A percentile compares a stretch with the other conserved stretches of the same genome.
phyloP scores from a whole-genome alignment of 2,329 filamentous ascomycete species.

The Fusarium cicatricum region DNA sequence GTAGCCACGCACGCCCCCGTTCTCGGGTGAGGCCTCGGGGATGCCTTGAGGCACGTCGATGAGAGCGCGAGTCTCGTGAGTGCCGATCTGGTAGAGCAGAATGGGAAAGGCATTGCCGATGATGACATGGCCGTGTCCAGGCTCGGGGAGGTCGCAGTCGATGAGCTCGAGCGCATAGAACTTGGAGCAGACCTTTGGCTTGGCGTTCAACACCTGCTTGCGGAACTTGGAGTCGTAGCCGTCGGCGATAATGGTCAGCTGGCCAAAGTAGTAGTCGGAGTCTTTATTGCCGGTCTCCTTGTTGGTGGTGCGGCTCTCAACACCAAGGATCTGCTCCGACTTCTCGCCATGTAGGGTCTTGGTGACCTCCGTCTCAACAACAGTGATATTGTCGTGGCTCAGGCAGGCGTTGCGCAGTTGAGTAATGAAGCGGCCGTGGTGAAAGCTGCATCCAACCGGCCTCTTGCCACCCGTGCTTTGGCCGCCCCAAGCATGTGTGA shows the following conservation, averaged over 20 bases:
- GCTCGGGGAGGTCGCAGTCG: slow-evolving; percentile 80
- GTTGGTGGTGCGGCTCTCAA: slow-evolving; percentile 74
- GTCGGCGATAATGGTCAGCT: slow-evolving; percentile 88
- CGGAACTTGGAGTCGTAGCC: slow-evolving; percentile 94
- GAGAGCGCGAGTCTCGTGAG: slow-evolving; percentile 89
- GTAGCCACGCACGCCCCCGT: slow-evolving; percentile 86
- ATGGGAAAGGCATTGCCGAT: slow-evolving; percentile 80
- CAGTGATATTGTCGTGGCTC: slow-evolving; percentile 81
- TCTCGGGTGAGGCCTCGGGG: slow-evolving; percentile 74
- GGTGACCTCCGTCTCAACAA: slow-evolving; percentile 88
- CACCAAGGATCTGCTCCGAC: slow-evolving; percentile 79
- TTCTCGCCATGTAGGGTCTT: slow-evolving; percentile 75
- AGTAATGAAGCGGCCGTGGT: slow-evolving; percentile 93
- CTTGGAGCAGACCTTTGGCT: slow-evolving; percentile 91
- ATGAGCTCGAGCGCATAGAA: slow-evolving; percentile 95
- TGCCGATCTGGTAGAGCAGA: slow-evolving; percentile 95
- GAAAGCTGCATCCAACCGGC: slow-evolving; percentile 80
- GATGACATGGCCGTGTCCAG: slow-evolving; percentile 85
- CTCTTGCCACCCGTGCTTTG: slow-evolving; percentile 50
- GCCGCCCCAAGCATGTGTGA: slow-evolving; percentile 49
- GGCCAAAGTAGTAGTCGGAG: slow-evolving; percentile 83
- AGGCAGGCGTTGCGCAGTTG: slow-evolving; percentile 80
- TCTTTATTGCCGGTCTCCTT: slow-evolving; percentile 63
- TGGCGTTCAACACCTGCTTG: slow-evolving; percentile 75
- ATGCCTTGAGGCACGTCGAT: slow-evolving; percentile 85